A percentile compares a stretch with the other conserved stretches of the same genome.
Conservation (phyloP, 495 filamentous ascomycete species). For the Xylaria flabelliformis region DNA sequence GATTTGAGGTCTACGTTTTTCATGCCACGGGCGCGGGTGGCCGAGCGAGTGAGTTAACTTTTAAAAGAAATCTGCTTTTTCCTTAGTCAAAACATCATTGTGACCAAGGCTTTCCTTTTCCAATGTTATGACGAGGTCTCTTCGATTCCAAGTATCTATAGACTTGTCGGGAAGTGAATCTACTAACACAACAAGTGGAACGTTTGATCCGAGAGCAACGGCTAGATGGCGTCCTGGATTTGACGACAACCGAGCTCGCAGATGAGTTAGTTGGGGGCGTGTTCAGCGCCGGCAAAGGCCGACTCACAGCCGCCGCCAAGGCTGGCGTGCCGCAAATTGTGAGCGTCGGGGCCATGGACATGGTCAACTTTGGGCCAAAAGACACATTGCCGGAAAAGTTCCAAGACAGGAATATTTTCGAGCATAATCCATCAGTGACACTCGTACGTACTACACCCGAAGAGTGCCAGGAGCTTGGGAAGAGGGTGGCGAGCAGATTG, state of each 20-base stretch:
- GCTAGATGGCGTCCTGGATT: conserved; percentile 68
- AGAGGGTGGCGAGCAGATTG: conserved; percentile 60
- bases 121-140: not conserved
- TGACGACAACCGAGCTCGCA: conserved; percentile 72
- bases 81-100: not conserved
- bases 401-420: conserved; percentile 55
- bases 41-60: conserved; percentile 45
- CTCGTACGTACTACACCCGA: conserved; percentile 63
- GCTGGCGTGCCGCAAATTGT: conserved; percentile 66
- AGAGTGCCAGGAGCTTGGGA: conserved; percentile 61
- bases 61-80: not conserved
- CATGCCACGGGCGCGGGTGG: conserved; percentile 74
- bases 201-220: conserved; percentile 58
- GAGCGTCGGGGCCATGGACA: conserved; percentile 69
- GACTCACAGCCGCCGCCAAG: conserved; percentile 61
- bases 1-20: conserved; percentile 67
- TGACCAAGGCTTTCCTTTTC: not conserved
- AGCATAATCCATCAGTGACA: conserved; percentile 71
- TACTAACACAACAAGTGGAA: conserved; percentile 55
- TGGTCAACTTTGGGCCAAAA: conserved; percentile 69
- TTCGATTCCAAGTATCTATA: no score
- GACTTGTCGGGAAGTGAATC: not conserved
- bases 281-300: conserved; percentile 59
- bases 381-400: conserved; percentile 61
- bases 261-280: conserved; percentile 68